A percentile compares a stretch with the other conserved stretches of the same genome.
These are phyloP conservation scores for Malania oleifera DNA, from an alignment of 164 flowering plant species.

Conservation along the genomic window DNA sequence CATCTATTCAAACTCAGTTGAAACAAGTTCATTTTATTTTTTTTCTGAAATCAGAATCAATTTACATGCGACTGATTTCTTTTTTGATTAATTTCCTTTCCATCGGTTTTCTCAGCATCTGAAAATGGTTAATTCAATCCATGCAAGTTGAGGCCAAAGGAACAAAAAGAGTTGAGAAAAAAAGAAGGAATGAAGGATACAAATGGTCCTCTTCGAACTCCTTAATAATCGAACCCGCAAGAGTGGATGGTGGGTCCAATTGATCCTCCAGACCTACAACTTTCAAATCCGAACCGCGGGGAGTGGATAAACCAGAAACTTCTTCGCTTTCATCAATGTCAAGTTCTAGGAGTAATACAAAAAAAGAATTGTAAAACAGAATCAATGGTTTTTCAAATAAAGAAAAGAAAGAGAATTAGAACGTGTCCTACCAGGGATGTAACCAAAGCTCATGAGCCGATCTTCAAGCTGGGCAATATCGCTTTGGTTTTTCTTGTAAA, in stretches of 20 bases:
- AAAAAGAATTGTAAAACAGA: neutral
- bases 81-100: no score
- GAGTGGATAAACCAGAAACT: constrained; percentile 15
- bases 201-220: constrained; percentile 45
- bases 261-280: neutral
- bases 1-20: no score
- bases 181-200: constrained; percentile 46
- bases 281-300: constrained; percentile 11
- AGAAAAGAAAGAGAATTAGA: neutral
- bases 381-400: neutral
- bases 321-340: constrained; percentile 34
- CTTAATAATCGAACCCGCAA: constrained; percentile 23
- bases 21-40: no score
- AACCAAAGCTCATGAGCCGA: constrained; percentile 42
- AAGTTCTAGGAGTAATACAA: constrained; percentile 9
- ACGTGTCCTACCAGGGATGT: constrained; percentile 31
- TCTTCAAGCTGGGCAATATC: constrained; percentile 43
- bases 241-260: constrained; percentile 15
- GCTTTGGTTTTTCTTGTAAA: constrained; percentile 55
- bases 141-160: no score
- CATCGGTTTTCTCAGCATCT: no score
- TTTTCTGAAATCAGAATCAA: no score
- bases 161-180: no score
- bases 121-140: no score
- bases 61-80: no score